A percentile compares a stretch with the other conserved stretches of the same genome.
These are phyloP conservation scores for Cyberlindnera nakhonratchasimensis DNA, from an alignment of 805 yeast genomes.

Conservation along the genomic window DNA sequence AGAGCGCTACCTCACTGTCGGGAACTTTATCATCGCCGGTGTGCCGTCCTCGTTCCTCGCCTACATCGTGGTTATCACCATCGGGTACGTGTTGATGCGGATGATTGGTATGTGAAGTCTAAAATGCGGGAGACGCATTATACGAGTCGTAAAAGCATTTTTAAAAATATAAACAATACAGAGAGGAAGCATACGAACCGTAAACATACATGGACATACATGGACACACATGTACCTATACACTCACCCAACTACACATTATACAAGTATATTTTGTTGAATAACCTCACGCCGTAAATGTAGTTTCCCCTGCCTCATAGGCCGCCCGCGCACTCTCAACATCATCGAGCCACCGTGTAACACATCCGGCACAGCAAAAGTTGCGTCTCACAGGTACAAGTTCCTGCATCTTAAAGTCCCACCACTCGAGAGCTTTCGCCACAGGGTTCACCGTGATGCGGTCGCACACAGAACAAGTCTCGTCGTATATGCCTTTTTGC, in stretches of 20 bases:
- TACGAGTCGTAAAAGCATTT: no score
- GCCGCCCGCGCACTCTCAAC: slow-evolving; percentile 13
- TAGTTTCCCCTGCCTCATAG: slow-evolving; percentile 2
- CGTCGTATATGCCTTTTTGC: slow-evolving; percentile 48
- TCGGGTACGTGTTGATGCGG: slow-evolving; percentile 76
- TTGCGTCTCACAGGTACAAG: slow-evolving; percentile 50
- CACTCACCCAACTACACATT: no score
- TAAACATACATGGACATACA: no score
- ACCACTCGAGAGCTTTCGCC: slow-evolving; percentile 63
- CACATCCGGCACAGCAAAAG: slow-evolving; percentile 54
- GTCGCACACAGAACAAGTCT: slow-evolving; percentile 51
- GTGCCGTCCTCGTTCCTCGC: slow-evolving; percentile 81
- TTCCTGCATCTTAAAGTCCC: slow-evolving; percentile 53
- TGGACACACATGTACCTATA: no score
- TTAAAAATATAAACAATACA: no score
- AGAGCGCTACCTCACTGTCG: slow-evolving; percentile 81
- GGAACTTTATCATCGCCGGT: slow-evolving; percentile 84
- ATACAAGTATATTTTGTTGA: no score
- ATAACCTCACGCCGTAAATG: no score
- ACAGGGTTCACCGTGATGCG: slow-evolving; percentile 48
- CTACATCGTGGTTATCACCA: slow-evolving; percentile 65
- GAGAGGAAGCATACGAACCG: no score
- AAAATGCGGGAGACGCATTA: background rate
- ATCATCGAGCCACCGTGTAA: slow-evolving; percentile 30
- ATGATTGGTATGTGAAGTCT: slow-evolving; percentile 35